Percentiles rank a stretch among this genome's conserved stretches.
Conservation (phyloP, 805 yeast species). For the Myxozyma neotropica region DNA sequence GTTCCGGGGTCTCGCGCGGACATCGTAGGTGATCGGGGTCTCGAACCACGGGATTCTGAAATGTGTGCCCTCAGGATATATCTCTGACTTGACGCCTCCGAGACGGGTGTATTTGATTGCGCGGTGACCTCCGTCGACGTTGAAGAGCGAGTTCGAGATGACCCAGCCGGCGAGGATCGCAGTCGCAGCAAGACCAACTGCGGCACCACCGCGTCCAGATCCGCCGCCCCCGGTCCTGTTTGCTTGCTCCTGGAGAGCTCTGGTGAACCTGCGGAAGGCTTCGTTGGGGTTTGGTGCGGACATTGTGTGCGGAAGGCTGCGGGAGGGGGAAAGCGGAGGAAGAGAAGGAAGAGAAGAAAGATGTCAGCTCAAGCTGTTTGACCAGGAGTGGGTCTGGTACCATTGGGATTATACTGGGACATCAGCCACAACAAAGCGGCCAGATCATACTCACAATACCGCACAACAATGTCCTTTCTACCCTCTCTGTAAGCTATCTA, state of each 20-base stretch:
- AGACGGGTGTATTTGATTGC: constrained; percentile 91
- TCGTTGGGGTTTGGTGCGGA: constrained; percentile 25
- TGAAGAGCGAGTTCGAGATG: constrained; percentile 63
- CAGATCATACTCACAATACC: not conserved
- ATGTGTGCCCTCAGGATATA: constrained; percentile 94
- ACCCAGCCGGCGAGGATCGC: constrained; percentile 61
- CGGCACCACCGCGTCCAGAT: constrained; percentile 39
- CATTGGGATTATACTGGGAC: too few species aligned
- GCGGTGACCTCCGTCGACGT: constrained; percentile 98
- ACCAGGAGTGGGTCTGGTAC: not conserved
- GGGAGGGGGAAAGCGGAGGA: not conserved
- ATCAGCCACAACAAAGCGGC: too few species aligned
- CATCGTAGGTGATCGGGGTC: constrained; percentile 88
- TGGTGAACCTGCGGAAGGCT: constrained; percentile 24
- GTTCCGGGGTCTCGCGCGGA: constrained; percentile 95
- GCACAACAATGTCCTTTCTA: constrained; percentile 22
- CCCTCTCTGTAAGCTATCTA: constrained; percentile 24
- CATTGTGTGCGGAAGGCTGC: not conserved
- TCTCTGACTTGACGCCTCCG: constrained; percentile 78
- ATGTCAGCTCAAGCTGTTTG: not conserved
- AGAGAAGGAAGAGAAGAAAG: not conserved
- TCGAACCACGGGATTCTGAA: constrained; percentile 92
- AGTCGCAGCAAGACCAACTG: constrained; percentile 61
- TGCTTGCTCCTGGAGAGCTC: constrained; percentile 31
- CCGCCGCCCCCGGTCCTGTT: constrained; percentile 7